Conservation (phyloP, 208 protist species). For the Acanthamoeba sp. region DNA sequence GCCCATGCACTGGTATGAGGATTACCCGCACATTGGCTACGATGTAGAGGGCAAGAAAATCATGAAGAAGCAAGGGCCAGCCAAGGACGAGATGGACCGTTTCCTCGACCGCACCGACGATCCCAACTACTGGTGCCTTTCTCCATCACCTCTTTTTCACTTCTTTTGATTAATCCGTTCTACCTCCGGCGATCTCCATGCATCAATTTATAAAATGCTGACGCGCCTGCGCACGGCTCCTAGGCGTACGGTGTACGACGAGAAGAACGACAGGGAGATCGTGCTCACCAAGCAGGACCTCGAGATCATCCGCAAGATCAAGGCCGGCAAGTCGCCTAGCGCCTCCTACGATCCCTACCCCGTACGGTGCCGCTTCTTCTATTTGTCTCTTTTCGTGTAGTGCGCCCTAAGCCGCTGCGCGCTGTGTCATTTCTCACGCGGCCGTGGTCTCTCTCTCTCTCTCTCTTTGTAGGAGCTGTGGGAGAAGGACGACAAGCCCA, state of each 20-base stretch:
- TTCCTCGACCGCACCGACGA: constrained; percentile 90
- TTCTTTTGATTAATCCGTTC: not conserved
- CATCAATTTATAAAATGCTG: too few species aligned
- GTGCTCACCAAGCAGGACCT: constrained; percentile 91
- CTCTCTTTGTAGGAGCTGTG: not conserved
- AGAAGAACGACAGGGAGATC: constrained; percentile 88
- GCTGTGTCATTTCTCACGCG: not conserved
- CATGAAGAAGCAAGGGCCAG: constrained; percentile 63
- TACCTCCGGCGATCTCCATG: too few species aligned
- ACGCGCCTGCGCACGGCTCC: not conserved
- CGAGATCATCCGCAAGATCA: constrained; percentile 83
- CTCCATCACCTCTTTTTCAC: not conserved
- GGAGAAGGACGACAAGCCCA: constrained; percentile 47
- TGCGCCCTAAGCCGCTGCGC: not conserved
- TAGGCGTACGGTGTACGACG: constrained; percentile 90
- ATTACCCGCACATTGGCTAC: constrained; percentile 92
- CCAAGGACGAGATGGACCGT: constrained; percentile 88
- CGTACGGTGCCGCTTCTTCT: constrained; percentile 19
- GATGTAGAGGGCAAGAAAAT: constrained; percentile 90
- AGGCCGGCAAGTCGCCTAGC: constrained; percentile 24
- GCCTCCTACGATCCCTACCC: constrained; percentile 72
- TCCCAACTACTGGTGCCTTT: constrained; percentile 79
- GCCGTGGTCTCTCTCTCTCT: not conserved
- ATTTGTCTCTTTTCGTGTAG: not conserved
- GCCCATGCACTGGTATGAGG: constrained; percentile 93